Evolutionary conservation across 1,284 basidiomycete genomes (phyloP).

Genomic region (Cutaneotrichosporon cavernicola): DNA sequence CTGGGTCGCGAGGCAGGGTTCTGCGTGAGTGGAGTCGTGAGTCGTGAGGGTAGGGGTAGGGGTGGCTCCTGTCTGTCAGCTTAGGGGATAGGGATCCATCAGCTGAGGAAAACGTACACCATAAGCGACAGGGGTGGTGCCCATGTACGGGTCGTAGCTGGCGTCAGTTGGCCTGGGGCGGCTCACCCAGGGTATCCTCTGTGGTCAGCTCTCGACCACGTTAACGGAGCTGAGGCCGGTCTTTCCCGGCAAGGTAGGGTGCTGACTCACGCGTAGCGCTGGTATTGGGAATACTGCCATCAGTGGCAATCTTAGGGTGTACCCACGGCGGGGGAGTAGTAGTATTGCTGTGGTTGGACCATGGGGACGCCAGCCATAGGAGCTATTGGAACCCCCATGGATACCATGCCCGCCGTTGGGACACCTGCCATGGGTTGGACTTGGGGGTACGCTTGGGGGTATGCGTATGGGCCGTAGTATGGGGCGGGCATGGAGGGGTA

Average conservation of each 20-base stretch:
- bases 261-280: constrained; percentile 1
- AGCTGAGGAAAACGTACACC: background rate
- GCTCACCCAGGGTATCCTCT: background rate
- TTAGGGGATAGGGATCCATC: background rate
- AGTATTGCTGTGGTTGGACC: background rate
- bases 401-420: background rate
- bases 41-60: background rate
- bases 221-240: background rate
- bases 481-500: background rate
- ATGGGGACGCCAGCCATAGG: background rate
- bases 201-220: background rate
- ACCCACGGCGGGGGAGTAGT: background rate
- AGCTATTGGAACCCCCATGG: background rate
- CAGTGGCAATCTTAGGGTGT: background rate
- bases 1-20: background rate
- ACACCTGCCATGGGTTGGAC: background rate
- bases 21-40: background rate
- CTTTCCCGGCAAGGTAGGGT: background rate
- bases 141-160: background rate
- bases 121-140: background rate
- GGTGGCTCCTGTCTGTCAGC: background rate
- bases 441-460: background rate
- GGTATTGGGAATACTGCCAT: constrained; percentile 1
- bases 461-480: background rate
- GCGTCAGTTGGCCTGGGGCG: background rate